phyloP scores from a whole-genome alignment of 179 eudicot genomes.

The Nepenthes alata region DNA sequence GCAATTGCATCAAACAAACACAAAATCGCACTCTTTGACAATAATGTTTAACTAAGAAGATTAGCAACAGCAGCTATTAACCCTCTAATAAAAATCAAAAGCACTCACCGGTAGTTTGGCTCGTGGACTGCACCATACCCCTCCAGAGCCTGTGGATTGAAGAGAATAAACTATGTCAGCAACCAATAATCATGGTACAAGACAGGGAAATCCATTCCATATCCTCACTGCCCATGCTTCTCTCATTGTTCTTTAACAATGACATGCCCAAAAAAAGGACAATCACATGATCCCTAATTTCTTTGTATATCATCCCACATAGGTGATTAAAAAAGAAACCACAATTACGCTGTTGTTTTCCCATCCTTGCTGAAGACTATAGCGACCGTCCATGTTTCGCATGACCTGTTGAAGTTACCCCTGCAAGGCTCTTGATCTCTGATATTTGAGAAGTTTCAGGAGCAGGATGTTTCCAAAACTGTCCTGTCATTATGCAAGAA shows the following conservation, averaged over 20 bases:
- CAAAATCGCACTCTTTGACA: neutral
- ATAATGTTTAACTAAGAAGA: neutral
- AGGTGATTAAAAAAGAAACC: slow-evolving; percentile 97
- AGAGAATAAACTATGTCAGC: slow-evolving; percentile 98
- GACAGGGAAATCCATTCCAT: slow-evolving; percentile 88
- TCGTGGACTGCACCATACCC: slow-evolving; percentile 90
- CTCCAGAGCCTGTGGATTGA: slow-evolving; percentile 99
- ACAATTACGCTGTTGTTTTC: slow-evolving; percentile 99
- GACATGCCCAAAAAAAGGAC: slow-evolving; percentile 68
- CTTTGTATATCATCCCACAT: slow-evolving; percentile 76
- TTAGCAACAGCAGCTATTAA: neutral
- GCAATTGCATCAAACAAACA: neutral
- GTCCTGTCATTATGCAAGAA: slow-evolving; percentile 95
- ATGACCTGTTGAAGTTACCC: slow-evolving; percentile 34
- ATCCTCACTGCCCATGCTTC: slow-evolving; percentile 92
- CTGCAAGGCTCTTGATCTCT: slow-evolving; percentile 48
- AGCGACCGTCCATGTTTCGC: slow-evolving; percentile 94
- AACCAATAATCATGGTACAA: slow-evolving; percentile 58
- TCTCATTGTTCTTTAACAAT: slow-evolving; percentile 71
- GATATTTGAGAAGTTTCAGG: slow-evolving; percentile 52
- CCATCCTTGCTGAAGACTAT: slow-evolving; percentile 99
- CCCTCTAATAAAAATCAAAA: slow-evolving; percentile 7
- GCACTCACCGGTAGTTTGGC: slow-evolving; percentile 83
- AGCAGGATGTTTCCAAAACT: slow-evolving; percentile 47
- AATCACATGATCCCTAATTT: slow-evolving; percentile 86